Evolutionary conservation across 257 asterid genomes (phyloP), one percentile per base, ranked within the genome.

Genomic region (Ophiorrhiza pumila): DNA sequence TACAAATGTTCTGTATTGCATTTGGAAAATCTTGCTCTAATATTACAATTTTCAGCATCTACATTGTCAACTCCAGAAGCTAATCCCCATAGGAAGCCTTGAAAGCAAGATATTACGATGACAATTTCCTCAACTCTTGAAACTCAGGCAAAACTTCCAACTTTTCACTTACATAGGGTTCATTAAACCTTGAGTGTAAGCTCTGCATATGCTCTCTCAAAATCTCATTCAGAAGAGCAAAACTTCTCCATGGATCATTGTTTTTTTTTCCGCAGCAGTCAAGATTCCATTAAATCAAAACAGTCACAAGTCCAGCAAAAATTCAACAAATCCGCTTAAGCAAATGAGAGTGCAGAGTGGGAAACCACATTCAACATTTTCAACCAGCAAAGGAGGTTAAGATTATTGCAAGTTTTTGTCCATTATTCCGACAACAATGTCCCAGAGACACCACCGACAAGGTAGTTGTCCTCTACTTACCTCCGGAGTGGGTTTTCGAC

Each of bases 1-100:
- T 66, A 67, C 80, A 90, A 69, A 76, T 73, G 74, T 72, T 83
- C 85, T 63, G 72, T 68, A 74, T 85, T 75, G 55, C 53, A 68
- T 65, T 83, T 78, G 72, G 87, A 83, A 42, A 78, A 76, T 64
- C 74, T 82, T 52, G 71, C 35, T 79, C 75, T 76, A 77, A 52
- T 34, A 74, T 77, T 77, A 80, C 77, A 69, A 35, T 72, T 76
- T 72, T 13, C 80, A 53, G 80, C 77, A 60, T 59, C 75, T 74
- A 52, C 37, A 52, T 63, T 80, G 71, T 83, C 85, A 64, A 85
- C 68, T 49, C 87, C 75, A 57, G 86, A 87, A 75, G 90, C 87
- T 71, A 91, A 74, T 32, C 97, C 97, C 87, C 86, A 83, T 63
- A 94, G 85, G 59, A 90, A 80, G 74, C 96, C 97, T 78, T 87